Conservation (phyloP, 2,329 filamentous ascomycete genomes). For the Penicillium sp. region DNA sequence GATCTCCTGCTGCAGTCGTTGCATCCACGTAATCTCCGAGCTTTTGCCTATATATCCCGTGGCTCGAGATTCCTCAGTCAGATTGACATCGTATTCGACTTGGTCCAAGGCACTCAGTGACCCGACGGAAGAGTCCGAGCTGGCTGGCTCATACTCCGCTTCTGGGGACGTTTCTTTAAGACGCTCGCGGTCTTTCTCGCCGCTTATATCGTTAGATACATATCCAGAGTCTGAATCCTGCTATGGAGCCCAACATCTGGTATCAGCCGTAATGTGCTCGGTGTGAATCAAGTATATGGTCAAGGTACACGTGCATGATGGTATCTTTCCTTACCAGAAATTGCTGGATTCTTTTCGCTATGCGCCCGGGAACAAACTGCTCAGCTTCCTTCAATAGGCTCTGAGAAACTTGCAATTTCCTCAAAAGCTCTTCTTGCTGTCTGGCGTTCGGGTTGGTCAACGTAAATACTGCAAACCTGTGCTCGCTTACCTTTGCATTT, state of each 20-base stretch:
- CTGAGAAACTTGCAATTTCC: constrained; percentile 7
- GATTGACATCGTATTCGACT: constrained; percentile 13
- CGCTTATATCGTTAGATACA: background rate
- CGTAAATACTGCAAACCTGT: background rate
- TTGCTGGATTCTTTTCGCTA: constrained; percentile 1
- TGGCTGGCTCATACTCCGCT: background rate
- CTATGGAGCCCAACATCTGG: too few relatives aligned
- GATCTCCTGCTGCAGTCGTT: constrained; percentile 3
- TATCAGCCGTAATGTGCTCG: background rate
- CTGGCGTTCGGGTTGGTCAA: background rate
- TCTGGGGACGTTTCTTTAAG: background rate
- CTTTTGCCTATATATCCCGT: constrained; percentile 16
- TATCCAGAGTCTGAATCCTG: background rate
- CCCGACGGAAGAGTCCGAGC: constrained; percentile 8
- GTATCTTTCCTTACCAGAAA: constrained; percentile 4
- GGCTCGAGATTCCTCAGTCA: constrained; percentile 4
- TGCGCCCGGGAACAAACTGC: background rate
- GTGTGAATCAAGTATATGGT: background rate
- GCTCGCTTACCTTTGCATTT: constrained; percentile 34
- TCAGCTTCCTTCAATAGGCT: constrained; percentile 5
- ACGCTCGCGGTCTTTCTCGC: background rate
- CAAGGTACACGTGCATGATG: background rate
- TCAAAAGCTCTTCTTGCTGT: constrained; percentile 1
- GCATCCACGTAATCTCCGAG: constrained; percentile 16
- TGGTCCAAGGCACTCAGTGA: constrained; percentile 11